Base-by-base conservation (phyloP, 2,329 filamentous ascomycete species). In the Xylaria sp. region DNA sequence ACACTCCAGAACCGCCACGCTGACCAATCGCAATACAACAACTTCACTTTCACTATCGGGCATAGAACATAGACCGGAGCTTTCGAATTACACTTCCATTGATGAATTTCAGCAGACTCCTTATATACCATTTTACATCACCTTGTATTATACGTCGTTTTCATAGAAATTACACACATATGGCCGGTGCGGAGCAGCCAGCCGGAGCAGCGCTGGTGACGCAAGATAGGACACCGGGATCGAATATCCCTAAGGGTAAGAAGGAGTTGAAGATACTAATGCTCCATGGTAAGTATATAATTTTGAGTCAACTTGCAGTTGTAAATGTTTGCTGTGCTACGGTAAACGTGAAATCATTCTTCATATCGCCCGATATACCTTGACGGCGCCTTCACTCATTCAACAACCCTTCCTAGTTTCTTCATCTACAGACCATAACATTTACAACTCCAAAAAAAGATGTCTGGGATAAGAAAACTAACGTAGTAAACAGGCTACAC, bases 231-330 rank as follows among this genome's bases (percentile, higher is more conserved):
- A 72, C 64, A n/a, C 9, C 77, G 76, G 77, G 78, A 66, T 66
- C 76, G 4, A 78, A 77, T 64, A 75, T 77, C 67, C 78, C 74
- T 10, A 69, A 78, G 63, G 79, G 74, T 45, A 86, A 85, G 79
- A 84, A 78, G 63, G 81, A 85, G 62, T 74, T 90, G 66, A 93
- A 90, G 79, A 90, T 94, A 70, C 83, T 94, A 52, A 93, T 94
- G 91, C 85, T 94, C 32, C 92, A 94, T 75, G 92, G 88, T 89
- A 78, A 63, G 80, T 73, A 30, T 39, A 30, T 13, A 8, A 8
- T 20, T 10, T 46, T 3, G n/a, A 46, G 43, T 23, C 23, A 46
- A 4, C 23, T 13, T 4, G 4, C 2, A 4, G 15, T 1, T 23
- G n/a, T 10, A 23, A 15, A 15, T 13, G 0, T 52, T 34, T 15